phyloP scores from a whole-genome alignment of 2,329 filamentous ascomycete species.

The Aspergillus spinulosporus region DNA sequence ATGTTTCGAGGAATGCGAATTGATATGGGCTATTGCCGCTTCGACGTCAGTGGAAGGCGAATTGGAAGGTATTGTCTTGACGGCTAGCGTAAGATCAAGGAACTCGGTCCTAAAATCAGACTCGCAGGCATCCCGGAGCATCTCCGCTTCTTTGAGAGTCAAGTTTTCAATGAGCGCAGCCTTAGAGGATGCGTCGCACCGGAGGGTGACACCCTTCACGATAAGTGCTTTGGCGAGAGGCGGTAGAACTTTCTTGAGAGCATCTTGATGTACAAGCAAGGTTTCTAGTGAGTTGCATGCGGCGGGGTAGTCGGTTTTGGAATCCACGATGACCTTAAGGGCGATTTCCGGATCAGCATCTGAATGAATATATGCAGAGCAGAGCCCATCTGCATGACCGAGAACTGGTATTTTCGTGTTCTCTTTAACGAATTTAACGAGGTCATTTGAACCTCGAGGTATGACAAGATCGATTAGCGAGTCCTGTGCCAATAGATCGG shows the following conservation, averaged over 20 bases:
- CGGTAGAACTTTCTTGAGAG: constrained; percentile 68
- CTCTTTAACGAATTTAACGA: constrained; percentile 85
- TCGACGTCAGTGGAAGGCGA: constrained; percentile 51
- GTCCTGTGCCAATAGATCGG: constrained; percentile 82
- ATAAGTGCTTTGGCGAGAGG: constrained; percentile 71
- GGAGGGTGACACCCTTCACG: constrained; percentile 74
- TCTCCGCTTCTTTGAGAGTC: constrained; percentile 42
- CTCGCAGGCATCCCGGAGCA: constrained; percentile 65
- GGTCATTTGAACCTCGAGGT: constrained; percentile 83
- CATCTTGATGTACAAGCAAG: constrained; percentile 75
- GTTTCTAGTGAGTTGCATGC: constrained; percentile 96
- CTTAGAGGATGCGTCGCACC: constrained; percentile 73
- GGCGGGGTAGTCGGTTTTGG: constrained; percentile 91
- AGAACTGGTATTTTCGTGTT: constrained; percentile 93
- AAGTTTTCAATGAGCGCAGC: constrained; percentile 57
- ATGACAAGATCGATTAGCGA: constrained; percentile 92
- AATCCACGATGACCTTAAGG: constrained; percentile 76
- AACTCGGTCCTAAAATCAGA: constrained; percentile 87
- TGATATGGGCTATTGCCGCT: constrained; percentile 83
- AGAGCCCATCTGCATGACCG: constrained; percentile 93
- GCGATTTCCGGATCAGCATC: constrained; percentile 74
- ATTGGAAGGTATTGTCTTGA: constrained; percentile 68
- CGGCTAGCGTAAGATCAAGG: constrained; percentile 76
- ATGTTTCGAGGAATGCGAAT: constrained; percentile 86
- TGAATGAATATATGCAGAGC: constrained; percentile 77